Base-by-base conservation (phyloP, 345 rosid genomes). In the Microcos paniculata region DNA sequence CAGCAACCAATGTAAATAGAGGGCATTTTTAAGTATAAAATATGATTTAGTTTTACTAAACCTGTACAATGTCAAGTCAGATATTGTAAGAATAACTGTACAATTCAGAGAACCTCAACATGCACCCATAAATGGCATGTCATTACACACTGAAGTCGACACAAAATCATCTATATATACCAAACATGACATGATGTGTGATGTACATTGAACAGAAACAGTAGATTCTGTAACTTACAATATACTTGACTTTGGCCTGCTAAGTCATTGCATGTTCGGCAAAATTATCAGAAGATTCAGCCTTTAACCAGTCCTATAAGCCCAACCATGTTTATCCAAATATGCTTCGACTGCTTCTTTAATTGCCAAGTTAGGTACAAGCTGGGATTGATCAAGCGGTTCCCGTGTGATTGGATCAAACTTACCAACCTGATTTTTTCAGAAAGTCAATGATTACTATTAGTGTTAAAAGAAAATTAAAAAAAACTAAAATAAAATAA, bases 341-440 rank as follows among this genome's bases (percentile, higher is more conserved):
- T 84, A 96, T 40, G 96, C 91, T 58, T 85, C 90, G 62, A 96
- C 94, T 53, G 98, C 99, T 76, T 91, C 98, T 81, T 93, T 95
- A 74, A 96, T 85, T 0, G 93, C 97, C 79, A 93, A 76, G 88
- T 93, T 96, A 2, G 91, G 80, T 52, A 89, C 78, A 13, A 96
- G 88, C 51, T 90, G 92, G 9, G 89, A 83, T 59, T 76, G 78
- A 45, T 77, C 45, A 0, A 96, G 88, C 4, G 84, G 83, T 67
- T 89, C 93, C 0, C 91, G 97, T 0, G 99, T 91, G 64, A 88
- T 18, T n/a, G 99, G 99, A 87, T 96, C 99, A 74, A 93, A 93
- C 19, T 67, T 83, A 19, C 99, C 98, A 61, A 89, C 99, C 97
- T 96, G 77, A 4, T 76, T 57, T 76, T 57, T 31, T 18, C 33